Conservation (phyloP, 352 stramenopile genomes). For the Pythium utonaiense region DNA sequence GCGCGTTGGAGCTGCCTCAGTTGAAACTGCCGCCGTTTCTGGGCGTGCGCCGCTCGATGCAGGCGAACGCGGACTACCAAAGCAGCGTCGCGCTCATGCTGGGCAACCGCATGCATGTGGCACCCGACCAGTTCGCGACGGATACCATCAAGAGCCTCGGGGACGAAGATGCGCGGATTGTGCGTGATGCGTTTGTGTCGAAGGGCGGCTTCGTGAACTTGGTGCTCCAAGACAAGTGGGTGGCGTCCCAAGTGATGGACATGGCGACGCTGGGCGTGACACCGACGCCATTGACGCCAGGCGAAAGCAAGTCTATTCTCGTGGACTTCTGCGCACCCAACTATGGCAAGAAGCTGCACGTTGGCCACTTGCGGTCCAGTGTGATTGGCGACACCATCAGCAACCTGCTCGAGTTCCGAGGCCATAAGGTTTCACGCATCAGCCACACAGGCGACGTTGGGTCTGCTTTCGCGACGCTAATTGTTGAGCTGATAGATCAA, state of each 20-base stretch:
- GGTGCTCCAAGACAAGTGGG: constrained; percentile 60
- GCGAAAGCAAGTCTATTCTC: constrained; percentile 40
- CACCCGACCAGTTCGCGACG: constrained; percentile 40
- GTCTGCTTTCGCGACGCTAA: constrained; percentile 69
- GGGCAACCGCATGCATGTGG: constrained; percentile 38
- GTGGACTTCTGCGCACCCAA: constrained; percentile 85
- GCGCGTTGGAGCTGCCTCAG: constrained; percentile 23
- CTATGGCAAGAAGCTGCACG: constrained; percentile 84
- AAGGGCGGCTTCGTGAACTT: constrained; percentile 80
- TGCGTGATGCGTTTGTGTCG: constrained; percentile 44
- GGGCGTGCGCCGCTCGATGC: constrained; percentile 62
- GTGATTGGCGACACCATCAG: constrained; percentile 78
- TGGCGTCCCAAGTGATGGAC: constrained; percentile 51
- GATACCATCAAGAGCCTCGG: constrained; percentile 19
- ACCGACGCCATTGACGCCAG: constrained; percentile 17
- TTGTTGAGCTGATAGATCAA: constrained; percentile 67
- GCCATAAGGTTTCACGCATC: constrained; percentile 61
- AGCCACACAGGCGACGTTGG: constrained; percentile 81
- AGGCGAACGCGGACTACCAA: constrained; percentile 72
- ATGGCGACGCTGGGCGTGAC: constrained; percentile 57
- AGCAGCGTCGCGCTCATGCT: constrained; percentile 63
- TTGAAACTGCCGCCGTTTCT: constrained; percentile 36
- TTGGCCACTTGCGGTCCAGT: constrained; percentile 76
- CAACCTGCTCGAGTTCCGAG: constrained; percentile 79
- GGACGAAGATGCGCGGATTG: constrained; percentile 15